Evolutionary conservation across 257 asterid species (phyloP).

Genomic region (Jasminum sambac): DNA sequence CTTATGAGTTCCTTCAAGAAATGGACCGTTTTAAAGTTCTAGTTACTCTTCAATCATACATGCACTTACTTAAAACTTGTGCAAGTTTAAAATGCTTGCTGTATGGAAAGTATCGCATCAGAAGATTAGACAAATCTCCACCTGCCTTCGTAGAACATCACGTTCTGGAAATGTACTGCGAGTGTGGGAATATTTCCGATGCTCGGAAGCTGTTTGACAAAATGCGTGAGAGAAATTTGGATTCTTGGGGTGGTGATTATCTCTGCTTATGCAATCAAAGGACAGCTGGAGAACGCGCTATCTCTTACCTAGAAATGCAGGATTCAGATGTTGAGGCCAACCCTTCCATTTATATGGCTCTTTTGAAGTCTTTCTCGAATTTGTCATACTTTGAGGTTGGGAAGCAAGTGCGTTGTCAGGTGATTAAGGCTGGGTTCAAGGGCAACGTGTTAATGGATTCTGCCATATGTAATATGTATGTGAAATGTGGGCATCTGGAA

Average conservation of each 20-base stretch:
- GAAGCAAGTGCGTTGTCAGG: constrained; percentile 47
- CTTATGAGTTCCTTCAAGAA: constrained; percentile 43
- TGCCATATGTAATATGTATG: constrained; percentile 46
- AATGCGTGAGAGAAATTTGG: constrained; percentile 38
- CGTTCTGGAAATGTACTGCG: constrained; percentile 38
- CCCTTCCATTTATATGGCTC: constrained; percentile 32
- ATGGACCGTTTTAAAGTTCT: constrained; percentile 40
- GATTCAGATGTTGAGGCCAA: constrained; percentile 22
- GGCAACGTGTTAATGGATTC: constrained; percentile 42
- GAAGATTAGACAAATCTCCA: constrained; percentile 17
- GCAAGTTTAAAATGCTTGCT: constrained; percentile 37
- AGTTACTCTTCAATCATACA: constrained; percentile 44
- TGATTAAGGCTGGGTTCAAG: constrained; percentile 40
- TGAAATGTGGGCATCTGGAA: constrained; percentile 40
- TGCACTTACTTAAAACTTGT: constrained; percentile 42
- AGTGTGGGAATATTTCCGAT: constrained; percentile 38
- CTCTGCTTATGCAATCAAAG: constrained; percentile 43
- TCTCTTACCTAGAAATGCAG: constrained; percentile 30
- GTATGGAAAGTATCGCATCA: constrained; percentile 34
- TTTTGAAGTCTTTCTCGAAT: constrained; percentile 35
- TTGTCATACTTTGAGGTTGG: constrained; percentile 39
- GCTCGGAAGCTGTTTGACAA: constrained; percentile 50
- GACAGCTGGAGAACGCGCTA: constrained; percentile 34
- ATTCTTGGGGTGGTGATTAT: constrained; percentile 49
- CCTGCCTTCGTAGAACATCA: constrained; percentile 34